phyloP scores from a whole-genome alignment of 306 rosid species.

The Prunus fruticosa region DNA sequence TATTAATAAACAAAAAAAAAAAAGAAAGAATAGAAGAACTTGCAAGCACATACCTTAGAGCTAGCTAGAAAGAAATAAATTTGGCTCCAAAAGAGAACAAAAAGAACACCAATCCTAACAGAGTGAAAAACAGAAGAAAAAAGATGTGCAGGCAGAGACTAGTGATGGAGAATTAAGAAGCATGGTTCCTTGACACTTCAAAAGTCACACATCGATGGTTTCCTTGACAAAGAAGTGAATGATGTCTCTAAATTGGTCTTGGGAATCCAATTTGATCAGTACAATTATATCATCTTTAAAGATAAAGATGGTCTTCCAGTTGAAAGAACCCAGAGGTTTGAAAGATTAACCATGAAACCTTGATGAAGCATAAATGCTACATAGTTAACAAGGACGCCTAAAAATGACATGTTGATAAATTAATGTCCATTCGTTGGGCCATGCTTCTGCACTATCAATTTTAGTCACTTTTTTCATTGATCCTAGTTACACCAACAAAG shows the following conservation, averaged over 20 bases:
- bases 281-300: not conserved
- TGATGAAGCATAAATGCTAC: not conserved
- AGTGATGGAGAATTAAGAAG: not conserved
- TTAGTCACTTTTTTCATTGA: not conserved
- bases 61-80: no score
- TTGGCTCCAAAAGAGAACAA: no score
- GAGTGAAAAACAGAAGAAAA: no score
- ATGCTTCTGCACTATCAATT: not conserved
- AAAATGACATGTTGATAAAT: not conserved
- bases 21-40: not conserved
- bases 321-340: not conserved
- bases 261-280: not conserved
- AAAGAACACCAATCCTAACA: no score
- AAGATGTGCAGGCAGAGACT: not conserved
- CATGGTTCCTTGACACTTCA: not conserved
- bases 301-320: not conserved
- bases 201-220: not conserved
- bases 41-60: no score
- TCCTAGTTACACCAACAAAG: not conserved
- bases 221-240: not conserved
- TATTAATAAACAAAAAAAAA: no score
- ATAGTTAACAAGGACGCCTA: not conserved
- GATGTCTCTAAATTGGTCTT: not conserved
- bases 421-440: no score
- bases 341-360: not conserved